Evolutionary conservation across 73 alveolate species (phyloP).

Genomic region (Paramecium primaurelia): DNA sequence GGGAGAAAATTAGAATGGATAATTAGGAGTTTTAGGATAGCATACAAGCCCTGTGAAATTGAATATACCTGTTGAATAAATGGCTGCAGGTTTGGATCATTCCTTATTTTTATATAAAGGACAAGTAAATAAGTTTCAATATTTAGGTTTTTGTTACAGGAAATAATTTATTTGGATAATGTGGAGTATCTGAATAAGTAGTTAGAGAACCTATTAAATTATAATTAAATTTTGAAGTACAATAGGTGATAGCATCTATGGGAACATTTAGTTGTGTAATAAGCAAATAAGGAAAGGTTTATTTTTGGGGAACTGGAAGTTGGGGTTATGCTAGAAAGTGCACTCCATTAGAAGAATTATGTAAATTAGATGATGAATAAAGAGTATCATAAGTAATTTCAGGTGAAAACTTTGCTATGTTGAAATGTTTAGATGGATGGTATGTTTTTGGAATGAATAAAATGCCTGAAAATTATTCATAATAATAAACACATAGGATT

Average conservation of each 20-base stretch:
- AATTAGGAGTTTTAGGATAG: neutral
- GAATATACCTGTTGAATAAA: neutral
- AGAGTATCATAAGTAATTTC: neutral
- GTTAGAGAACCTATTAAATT: neutral
- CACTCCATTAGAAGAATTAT: slow-evolving; percentile 5
- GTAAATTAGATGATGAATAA: neutral
- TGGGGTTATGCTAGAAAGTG: slow-evolving; percentile 50
- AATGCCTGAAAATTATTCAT: slow-evolving; percentile 18
- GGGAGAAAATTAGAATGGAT: slow-evolving; percentile 41
- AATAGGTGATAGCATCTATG: slow-evolving; percentile 6
- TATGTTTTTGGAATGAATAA: slow-evolving; percentile 31
- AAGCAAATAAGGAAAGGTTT: neutral
- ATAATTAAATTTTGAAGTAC: neutral
- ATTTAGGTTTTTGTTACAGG: slow-evolving; percentile 31
- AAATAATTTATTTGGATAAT: slow-evolving; percentile 33
- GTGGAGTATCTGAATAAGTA: neutral
- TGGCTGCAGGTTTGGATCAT: slow-evolving; percentile 54
- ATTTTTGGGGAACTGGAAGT: slow-evolving; percentile 57
- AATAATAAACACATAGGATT: slow-evolving; percentile 15
- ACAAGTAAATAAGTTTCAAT: neutral
- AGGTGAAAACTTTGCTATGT: slow-evolving; percentile 33
- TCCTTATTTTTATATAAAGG: slow-evolving; percentile 13
- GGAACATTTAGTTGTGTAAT: slow-evolving; percentile 40
- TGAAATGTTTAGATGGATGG: slow-evolving; percentile 10
- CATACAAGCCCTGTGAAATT: neutral